A percentile compares a stretch with the other conserved stretches of the same genome.
Conservation (phyloP, 345 rosid genomes). For the Noccaea caerulescens region DNA sequence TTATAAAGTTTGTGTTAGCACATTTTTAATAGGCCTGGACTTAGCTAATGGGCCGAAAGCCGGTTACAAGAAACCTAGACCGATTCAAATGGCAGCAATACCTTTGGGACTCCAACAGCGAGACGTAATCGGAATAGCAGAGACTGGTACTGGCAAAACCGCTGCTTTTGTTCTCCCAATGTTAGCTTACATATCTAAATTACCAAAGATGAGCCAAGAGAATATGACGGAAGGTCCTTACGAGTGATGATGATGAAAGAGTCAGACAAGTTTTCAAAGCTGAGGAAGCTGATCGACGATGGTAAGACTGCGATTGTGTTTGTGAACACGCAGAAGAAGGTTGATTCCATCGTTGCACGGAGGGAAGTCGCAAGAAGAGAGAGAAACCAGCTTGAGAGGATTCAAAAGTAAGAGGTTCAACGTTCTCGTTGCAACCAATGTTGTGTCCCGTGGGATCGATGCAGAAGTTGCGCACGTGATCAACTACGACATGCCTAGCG, state of each 20-base stretch:
- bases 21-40: not conserved
- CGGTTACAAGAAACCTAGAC: conserved; percentile 85
- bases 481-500: conserved; percentile 80
- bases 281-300: conserved; percentile 70
- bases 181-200: conserved; percentile 84
- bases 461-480: conserved; percentile 71
- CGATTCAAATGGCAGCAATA: conserved; percentile 93
- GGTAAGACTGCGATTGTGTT: conserved; percentile 69
- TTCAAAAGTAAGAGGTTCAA: conserved; percentile 68
- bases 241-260: conserved; percentile 75
- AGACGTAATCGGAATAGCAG: conserved; percentile 93
- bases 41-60: conserved; percentile 46
- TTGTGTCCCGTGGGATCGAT: conserved; percentile 74
- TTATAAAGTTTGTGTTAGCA: no score
- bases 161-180: conserved; percentile 96
- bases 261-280: conserved; percentile 60
- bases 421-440: conserved; percentile 79
- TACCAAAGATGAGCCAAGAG: conserved; percentile 81
- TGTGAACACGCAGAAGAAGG: conserved; percentile 77
- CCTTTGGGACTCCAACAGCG: conserved; percentile 92
- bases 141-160: conserved; percentile 98
- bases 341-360: conserved; percentile 71
- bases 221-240: conserved; percentile 94
- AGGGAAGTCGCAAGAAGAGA: conserved; percentile 87
- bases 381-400: conserved; percentile 73